A percentile compares a stretch with the other conserved stretches of the same genome.
Evolutionary conservation across 371 early-diverging fungal species (phyloP).

Genomic region (Mortierella polycephala): DNA sequence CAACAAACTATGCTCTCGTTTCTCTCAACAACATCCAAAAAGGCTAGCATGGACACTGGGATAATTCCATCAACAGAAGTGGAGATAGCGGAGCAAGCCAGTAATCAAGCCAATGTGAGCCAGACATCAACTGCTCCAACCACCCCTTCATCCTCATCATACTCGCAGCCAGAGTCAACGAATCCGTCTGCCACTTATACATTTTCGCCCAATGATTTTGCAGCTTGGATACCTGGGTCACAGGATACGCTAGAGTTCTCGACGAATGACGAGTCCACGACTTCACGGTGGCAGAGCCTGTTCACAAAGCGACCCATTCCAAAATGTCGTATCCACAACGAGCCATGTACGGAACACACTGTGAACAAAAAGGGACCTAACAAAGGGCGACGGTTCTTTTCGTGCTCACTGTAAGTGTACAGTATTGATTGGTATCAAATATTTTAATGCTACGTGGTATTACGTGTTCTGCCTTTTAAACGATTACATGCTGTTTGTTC

Average conservation of each 20-base stretch:
- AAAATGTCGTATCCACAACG: constrained; percentile 71
- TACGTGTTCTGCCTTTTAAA: neutral
- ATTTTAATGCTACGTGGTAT: neutral
- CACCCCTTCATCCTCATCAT: neutral
- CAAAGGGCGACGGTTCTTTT: constrained; percentile 76
- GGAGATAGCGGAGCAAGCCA: neutral
- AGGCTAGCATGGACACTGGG: neutral
- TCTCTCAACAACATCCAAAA: constrained; percentile 19
- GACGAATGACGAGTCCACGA: constrained; percentile 47
- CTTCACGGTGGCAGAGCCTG: constrained; percentile 68
- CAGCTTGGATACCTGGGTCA: constrained; percentile 45
- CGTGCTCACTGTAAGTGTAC: constrained; percentile 70
- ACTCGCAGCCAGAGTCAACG: constrained; percentile 4
- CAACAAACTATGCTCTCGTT: constrained; percentile 37
- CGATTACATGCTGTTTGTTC: no score
- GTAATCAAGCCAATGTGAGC: neutral
- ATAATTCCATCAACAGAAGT: neutral
- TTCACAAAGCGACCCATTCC: constrained; percentile 65
- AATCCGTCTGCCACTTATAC: neutral
- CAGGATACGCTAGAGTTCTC: constrained; percentile 32
- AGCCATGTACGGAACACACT: constrained; percentile 68
- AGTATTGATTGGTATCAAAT: neutral
- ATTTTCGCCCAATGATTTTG: constrained; percentile 41
- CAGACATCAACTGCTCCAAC: neutral
- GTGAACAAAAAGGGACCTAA: constrained; percentile 81